Conservation (phyloP, 148 eudicot genomes). For the Hydrangea macrophylla region DNA sequence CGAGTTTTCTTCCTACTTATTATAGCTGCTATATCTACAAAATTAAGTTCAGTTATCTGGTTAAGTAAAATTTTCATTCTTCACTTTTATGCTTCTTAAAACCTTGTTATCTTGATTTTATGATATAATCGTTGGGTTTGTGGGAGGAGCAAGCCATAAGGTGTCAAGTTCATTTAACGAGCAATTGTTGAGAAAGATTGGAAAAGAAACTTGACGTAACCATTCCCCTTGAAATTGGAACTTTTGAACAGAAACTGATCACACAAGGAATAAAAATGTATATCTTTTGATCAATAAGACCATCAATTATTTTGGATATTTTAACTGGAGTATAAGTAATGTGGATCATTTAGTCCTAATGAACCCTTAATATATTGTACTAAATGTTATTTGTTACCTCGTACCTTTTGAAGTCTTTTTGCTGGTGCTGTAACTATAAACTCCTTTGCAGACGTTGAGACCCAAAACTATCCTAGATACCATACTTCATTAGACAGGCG, state of each 20-base stretch:
- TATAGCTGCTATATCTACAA: background rate
- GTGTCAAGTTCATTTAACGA: background rate
- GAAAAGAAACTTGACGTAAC: background rate
- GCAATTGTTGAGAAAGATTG: background rate
- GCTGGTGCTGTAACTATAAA: too few relatives aligned
- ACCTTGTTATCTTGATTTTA: background rate
- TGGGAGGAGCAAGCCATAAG: background rate
- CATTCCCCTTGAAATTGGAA: background rate
- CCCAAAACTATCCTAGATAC: too few relatives aligned
- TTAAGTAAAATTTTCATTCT: constrained; percentile 2
- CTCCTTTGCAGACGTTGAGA: too few relatives aligned
- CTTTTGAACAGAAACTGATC: background rate
- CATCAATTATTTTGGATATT: too few relatives aligned
- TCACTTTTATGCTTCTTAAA: background rate
- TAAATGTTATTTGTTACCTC: too few relatives aligned
- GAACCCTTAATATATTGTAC: too few relatives aligned
- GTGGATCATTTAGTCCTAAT: too few relatives aligned
- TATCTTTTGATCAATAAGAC: background rate
- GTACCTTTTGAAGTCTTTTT: too few relatives aligned
- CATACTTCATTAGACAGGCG: too few relatives aligned
- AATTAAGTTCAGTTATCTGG: background rate
- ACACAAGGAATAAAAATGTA: background rate
- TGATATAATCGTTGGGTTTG: background rate
- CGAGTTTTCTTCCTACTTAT: constrained; percentile 4
- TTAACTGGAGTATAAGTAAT: too few relatives aligned